Base-by-base conservation (phyloP, 1,139 yeast species). In the Candida pseudocylindracea region DNA sequence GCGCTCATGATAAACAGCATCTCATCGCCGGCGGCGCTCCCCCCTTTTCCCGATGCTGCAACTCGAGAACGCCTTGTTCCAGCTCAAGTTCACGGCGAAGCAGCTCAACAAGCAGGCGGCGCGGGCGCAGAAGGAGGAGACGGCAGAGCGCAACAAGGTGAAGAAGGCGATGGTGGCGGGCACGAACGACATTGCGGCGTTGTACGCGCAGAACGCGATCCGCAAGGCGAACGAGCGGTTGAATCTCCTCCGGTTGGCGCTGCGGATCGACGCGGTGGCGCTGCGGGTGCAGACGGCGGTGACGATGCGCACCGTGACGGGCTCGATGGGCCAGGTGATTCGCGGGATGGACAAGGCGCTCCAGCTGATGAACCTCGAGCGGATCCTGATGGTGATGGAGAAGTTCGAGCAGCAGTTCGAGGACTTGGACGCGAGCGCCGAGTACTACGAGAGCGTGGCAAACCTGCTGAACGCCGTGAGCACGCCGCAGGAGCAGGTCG, bases 261-360 rank as follows among this genome's bases (percentile, higher is more conserved):
- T 93, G 0, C 56, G 96, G 36, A 80, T 91, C 27, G 99, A 91
- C 51, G 91, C 96, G 0, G 98, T 91, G 26, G 93, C 96, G 0
- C 75, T 92, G 8, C 57, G 98, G 37, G 93, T 91, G 2, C 96
- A 88, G 45, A 91, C 98, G 0, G 96, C 98, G 0, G 95, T 85
- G 5, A 85, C 96, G 0, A 88, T 88, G 98, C 63, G 93, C 42
- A 69, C 78, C 33, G 94, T 88, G 7, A 80, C 94, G 0, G 88
- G 91, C 1, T 85, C 83, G 43, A 88, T 91, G 96, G 68, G 91
- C 4, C 73, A 68, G 37, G 95, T 88, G 8, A 91, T 91, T 34
- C 69, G 64, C 44, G 96, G 96, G 10, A 88, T 91, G 98, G 98
- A 91, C 49, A 73, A 69, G 44, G 98, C 98, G 1, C 65, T 91